Conservation (phyloP, 495 filamentous ascomycete species). For the Thozetella sp. region DNA sequence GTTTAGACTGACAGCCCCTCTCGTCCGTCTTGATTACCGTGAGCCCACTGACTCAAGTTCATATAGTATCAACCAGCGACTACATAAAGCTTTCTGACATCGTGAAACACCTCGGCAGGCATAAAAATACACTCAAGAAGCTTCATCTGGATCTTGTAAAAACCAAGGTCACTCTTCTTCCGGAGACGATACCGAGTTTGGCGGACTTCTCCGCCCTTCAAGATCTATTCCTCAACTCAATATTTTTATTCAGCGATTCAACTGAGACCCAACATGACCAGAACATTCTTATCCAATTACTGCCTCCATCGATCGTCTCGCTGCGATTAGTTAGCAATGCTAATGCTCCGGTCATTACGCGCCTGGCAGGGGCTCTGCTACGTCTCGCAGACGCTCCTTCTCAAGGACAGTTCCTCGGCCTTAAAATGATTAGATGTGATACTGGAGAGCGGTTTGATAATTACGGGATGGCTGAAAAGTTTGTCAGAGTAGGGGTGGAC, state of each 20-base stretch:
- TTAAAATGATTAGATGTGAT: constrained; percentile 14
- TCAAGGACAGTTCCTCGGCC: constrained; percentile 14
- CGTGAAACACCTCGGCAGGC: constrained; percentile 9
- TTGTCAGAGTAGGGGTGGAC: constrained; percentile 8
- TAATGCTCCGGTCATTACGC: constrained; percentile 1
- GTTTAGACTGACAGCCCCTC: no score
- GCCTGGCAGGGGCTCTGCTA: constrained; percentile 7
- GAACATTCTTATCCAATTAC: constrained; percentile 8
- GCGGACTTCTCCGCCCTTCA: constrained; percentile 10
- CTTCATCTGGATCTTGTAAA: constrained; percentile 11
- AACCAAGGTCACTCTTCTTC: background rate
- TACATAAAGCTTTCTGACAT: no score
- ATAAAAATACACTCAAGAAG: constrained; percentile 14
- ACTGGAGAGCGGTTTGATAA: constrained; percentile 10
- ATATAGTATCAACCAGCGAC: no score
- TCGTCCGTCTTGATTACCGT: no score
- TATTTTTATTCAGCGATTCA: constrained; percentile 9
- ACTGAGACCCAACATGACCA: constrained; percentile 6
- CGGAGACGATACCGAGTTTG: constrained; percentile 13
- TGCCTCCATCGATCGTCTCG: constrained; percentile 15
- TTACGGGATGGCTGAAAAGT: constrained; percentile 5
- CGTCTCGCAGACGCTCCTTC: constrained; percentile 10
- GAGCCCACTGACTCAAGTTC: no score
- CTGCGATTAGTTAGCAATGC: constrained; percentile 9
- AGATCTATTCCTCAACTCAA: constrained; percentile 12